These are phyloP conservation scores for Lentinula guzmanii DNA, from an alignment of 768 basidiomycete species.

Conservation along the genomic window DNA sequence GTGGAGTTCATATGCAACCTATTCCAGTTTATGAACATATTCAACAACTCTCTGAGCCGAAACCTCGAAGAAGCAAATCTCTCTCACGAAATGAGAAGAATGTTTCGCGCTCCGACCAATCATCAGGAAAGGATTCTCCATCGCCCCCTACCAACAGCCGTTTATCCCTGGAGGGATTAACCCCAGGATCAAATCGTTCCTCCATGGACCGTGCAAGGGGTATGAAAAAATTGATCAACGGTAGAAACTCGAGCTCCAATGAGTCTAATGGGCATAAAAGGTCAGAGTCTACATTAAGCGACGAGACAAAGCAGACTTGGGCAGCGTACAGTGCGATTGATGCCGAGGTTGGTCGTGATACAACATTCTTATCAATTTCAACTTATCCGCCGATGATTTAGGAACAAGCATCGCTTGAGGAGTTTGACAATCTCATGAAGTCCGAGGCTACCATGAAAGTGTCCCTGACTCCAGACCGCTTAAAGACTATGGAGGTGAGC, in stretches of 20 bases:
- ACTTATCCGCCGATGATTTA: conserved; percentile 10
- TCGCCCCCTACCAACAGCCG: conserved; percentile 24
- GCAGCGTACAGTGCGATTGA: conserved; percentile 21
- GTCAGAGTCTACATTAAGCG: conserved; percentile 48
- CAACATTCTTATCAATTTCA: neutral
- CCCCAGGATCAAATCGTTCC: conserved; percentile 33
- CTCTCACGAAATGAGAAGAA: conserved; percentile 50
- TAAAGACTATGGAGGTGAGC: conserved; percentile 90
- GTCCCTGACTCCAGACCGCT: conserved; percentile 89
- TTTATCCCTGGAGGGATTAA: conserved; percentile 30
- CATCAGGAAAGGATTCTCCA: conserved; percentile 26
- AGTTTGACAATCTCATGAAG: conserved; percentile 92
- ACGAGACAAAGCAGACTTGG: conserved; percentile 33
- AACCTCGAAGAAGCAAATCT: conserved; percentile 64
- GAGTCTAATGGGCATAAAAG: conserved; percentile 48
- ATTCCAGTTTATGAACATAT: conserved; percentile 72
- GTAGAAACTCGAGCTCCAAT: conserved; percentile 31
- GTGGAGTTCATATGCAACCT: neutral
- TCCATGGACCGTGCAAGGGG: conserved; percentile 62
- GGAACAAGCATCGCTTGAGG: conserved; percentile 59
- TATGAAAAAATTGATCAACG: conserved; percentile 50
- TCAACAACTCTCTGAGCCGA: conserved; percentile 53
- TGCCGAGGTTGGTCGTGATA: conserved; percentile 26
- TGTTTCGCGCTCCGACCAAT: conserved; percentile 34
- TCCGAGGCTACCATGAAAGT: conserved; percentile 92